Evolutionary conservation across 1,139 yeast genomes (phyloP), one percentile per base, ranked within the genome.

Genomic region (Zhuliangozyma blackwelliae): DNA sequence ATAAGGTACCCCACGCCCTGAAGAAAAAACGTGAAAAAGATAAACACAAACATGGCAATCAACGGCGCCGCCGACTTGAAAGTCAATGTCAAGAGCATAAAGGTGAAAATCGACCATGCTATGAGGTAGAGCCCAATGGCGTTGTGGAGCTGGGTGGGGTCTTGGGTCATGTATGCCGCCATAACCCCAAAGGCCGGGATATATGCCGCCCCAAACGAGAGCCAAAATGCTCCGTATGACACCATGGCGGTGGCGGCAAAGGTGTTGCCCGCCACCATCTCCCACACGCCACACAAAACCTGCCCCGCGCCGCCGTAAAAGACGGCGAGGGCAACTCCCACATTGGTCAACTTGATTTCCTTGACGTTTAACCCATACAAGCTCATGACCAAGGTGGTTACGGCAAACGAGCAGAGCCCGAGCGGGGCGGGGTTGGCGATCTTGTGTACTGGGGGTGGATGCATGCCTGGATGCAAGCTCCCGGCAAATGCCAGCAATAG

Each of bases 351-450:
- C 2, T 44, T 46, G 31, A 69, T 50, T 10, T 74, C 74, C 64
- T 61, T 62, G 13, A 73, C 74, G 43, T 52, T 57, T 12, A 68
- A 68, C 38, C 68, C 68, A 41, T 40, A 50, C 53, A 77, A 63
- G 2, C 74, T 65, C 43, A 71, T 61, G 7, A 67, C 64, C 47
- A 77, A 67, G 2, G 81, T 75, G 28, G 76, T 64, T 42, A 72
- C 48, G 16, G 72, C 69, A 56, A 76, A 79, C 5, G 76, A 79
- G 25, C 73, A 62, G 39, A 79, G 64, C 3, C 84, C 85, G 42
- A 78, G 59, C 8, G 86, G 83, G 28, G 77, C 77, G 1, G 86
- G 83, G 48, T 79, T 78, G 28, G 74, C 82, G 40, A 68, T 57
- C 33, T 60, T 44, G 36, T 59, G 50, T 21, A 41, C 46, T 19